Base-by-base conservation (phyloP, 2,329 filamentous ascomycete genomes). In the Fusarium sp. region DNA sequence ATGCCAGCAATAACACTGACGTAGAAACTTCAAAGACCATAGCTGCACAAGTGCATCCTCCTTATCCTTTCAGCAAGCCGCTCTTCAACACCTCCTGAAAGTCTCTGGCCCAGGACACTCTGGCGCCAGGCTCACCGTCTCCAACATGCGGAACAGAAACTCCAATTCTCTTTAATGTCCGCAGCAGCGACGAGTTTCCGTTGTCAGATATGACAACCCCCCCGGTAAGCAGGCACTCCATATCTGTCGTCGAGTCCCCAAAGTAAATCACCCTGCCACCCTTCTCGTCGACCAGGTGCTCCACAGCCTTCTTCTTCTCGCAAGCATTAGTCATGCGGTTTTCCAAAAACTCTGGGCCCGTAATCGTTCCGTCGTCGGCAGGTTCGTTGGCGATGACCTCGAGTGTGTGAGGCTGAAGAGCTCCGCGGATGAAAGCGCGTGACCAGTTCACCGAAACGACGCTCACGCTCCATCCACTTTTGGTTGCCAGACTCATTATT, bases 201-300 rank as follows among this genome's bases (percentile, higher is more conserved):
- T 78, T 71, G 39, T 82, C 73, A 1, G 83, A 80, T 40, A 90
- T 80, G 43, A 86, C 82, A 23, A 89, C 77, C 5, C 87, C 88
- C 7, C 78, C 77, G 23, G 76, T 73, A 5, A 88, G 68, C 39
- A 90, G 76, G 62, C 87, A 89, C 72, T 85, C 83, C 60, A 89
- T 76, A 73, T 90, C 88, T 2, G 87, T 89, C 2, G 82, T 82
- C 30, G 87, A 88, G 74, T 90, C 88, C 8, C 88, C 88, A 74
- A 89, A 84, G 77, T 89, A 90, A n/a, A 87, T 74, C n/a, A 80
- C 72, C 59, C 68, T 59, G 1, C 60, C 67, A 6, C 73, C 67
- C 12, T 57, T 54, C 12, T 72, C 72, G 7, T 58, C 58, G 34
- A 47, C 65, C 34, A 82, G 68, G 7, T 76, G 71, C n/a, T 74